A percentile compares a stretch with the other conserved stretches of the same genome.
Evolutionary conservation across 306 rosid species (phyloP).

Genomic region (Crotalaria pallida): DNA sequence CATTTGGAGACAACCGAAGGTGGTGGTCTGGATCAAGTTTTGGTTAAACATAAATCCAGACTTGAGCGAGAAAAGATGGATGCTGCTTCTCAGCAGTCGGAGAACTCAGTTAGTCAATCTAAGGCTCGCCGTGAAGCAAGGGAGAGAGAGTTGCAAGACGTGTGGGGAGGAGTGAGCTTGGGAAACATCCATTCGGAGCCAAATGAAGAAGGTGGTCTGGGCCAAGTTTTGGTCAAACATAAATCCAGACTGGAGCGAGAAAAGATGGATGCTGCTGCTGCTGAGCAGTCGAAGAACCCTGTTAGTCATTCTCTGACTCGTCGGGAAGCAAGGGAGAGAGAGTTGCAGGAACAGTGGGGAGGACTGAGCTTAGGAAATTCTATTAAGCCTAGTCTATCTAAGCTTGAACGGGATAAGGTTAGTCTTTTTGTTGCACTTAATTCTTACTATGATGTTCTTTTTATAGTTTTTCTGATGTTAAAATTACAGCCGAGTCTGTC

Average conservation of each 20-base stretch:
- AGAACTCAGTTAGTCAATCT: constrained; percentile 34
- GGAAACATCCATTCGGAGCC: constrained; percentile 20
- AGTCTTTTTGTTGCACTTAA: neutral
- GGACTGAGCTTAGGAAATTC: constrained; percentile 81
- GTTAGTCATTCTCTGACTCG: constrained; percentile 37
- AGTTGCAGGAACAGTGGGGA: constrained; percentile 81
- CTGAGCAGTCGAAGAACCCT: constrained; percentile 43
- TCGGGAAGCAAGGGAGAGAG: constrained; percentile 79
- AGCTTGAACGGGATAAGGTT: constrained; percentile 87
- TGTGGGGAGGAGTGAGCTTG: constrained; percentile 65
- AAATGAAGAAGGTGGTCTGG: constrained; percentile 50
- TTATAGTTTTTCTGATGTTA: neutral
- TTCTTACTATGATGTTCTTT: neutral
- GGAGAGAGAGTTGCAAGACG: constrained; percentile 74
- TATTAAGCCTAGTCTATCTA: constrained; percentile 66
- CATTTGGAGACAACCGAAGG: constrained; percentile 27
- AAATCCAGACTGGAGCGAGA: constrained; percentile 77
- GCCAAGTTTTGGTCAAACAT: constrained; percentile 61
- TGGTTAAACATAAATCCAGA: constrained; percentile 66
- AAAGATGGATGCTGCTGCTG: constrained; percentile 40
- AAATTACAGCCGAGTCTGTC: neutral
- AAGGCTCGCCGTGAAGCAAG: constrained; percentile 59
- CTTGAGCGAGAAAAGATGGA: constrained; percentile 76
- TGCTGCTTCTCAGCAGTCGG: constrained; percentile 49
- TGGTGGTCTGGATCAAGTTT: constrained; percentile 56